Conservation (phyloP, 257 asterid genomes). For the Nicotiana sylvestris region DNA sequence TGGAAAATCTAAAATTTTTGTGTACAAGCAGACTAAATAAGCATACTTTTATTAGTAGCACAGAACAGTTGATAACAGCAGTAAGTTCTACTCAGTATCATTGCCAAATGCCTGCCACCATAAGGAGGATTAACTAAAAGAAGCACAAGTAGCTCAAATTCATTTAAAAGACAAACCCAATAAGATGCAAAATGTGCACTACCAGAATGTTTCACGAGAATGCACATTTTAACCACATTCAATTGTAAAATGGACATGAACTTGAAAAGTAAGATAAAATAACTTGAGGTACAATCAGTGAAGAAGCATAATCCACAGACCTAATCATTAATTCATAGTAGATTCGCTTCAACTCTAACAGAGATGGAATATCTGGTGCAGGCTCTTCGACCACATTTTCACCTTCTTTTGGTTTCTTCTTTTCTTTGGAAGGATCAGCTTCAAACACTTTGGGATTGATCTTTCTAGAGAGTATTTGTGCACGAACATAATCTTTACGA, state of each 20-base stretch:
- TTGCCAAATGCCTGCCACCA: not conserved
- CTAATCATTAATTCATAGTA: constrained; percentile 93
- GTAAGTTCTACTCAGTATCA: not conserved
- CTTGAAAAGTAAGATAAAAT: not conserved
- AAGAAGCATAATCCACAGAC: constrained; percentile 29
- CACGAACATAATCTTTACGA: constrained; percentile 90
- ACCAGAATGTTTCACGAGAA: not conserved
- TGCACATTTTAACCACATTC: not conserved
- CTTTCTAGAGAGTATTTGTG: constrained; percentile 94
- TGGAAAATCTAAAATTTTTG: not conserved
- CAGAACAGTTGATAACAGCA: not conserved
- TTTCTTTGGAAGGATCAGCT: constrained; percentile 75
- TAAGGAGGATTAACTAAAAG: not conserved
- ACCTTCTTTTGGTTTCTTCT: constrained; percentile 86
- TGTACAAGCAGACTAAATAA: not conserved
- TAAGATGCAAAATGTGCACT: not conserved
- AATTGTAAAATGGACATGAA: not conserved
- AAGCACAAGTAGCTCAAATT: not conserved
- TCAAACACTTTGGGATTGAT: constrained; percentile 96
- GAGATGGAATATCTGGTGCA: constrained; percentile 90
- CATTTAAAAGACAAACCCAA: not conserved
- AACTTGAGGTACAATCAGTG: not conserved
- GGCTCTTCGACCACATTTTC: constrained; percentile 79
- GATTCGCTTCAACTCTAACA: constrained; percentile 80
- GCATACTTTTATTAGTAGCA: not conserved